A percentile compares a stretch with the other conserved stretches of the same genome.
Evolutionary conservation across 2,329 filamentous ascomycete genomes (phyloP).

Genomic region (Sporothrix mexicana): DNA sequence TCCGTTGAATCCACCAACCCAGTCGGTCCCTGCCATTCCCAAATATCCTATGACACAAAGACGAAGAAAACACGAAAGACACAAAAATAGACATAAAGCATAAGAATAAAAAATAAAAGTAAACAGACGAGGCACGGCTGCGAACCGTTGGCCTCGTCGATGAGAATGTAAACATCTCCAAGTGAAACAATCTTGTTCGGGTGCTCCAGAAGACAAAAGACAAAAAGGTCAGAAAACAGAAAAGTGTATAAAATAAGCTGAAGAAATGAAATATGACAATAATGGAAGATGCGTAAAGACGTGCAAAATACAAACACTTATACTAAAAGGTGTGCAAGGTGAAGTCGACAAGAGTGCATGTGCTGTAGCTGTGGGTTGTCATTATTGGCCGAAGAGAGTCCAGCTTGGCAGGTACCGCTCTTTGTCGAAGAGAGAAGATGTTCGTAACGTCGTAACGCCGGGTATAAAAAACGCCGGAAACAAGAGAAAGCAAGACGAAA

Average conservation of each 20-base stretch:
- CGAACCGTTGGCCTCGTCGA: background rate
- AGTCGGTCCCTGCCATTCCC: background rate
- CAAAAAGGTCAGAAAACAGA: background rate
- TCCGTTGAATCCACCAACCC: background rate
- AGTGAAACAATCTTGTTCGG: conserved; percentile 26
- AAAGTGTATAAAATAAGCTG: background rate
- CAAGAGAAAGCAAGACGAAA: background rate
- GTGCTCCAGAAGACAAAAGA: conserved; percentile 12
- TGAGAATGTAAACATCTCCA: background rate
- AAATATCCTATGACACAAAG: background rate
- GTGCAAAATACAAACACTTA: conserved; percentile 10
- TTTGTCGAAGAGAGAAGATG: background rate
- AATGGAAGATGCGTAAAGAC: conserved; percentile 3
- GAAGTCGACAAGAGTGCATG: background rate
- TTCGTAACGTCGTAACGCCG: conserved; percentile 31
- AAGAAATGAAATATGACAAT: conserved; percentile 4
- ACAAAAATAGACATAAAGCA: background rate
- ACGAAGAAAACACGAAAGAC: background rate
- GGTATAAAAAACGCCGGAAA: conserved; percentile 20
- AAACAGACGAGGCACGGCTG: background rate
- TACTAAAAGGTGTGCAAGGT: conserved; percentile 9
- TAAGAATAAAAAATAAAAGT: background rate
- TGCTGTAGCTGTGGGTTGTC: background rate
- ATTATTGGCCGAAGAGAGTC: background rate
- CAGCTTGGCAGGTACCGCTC: too few relatives aligned